Evolutionary conservation across 257 asterid genomes (phyloP).

Genomic region (Thymus quinquecostatus): DNA sequence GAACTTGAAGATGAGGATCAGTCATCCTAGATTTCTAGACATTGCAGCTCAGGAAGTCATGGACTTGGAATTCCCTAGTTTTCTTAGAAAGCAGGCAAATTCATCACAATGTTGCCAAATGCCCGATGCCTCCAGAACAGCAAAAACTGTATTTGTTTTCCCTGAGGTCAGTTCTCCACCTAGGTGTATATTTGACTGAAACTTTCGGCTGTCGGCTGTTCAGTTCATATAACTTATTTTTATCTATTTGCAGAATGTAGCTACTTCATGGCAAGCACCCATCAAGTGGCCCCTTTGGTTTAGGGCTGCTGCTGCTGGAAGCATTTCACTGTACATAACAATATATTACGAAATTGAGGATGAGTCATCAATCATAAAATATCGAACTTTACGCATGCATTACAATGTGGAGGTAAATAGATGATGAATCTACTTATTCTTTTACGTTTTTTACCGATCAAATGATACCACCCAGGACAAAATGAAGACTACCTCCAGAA

Average conservation of each 20-base stretch:
- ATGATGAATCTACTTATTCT: conserved; percentile 22
- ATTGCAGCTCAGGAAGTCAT: conserved; percentile 64
- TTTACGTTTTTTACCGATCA: not conserved
- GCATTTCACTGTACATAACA: conserved; percentile 59
- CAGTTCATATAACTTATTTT: conserved; percentile 25
- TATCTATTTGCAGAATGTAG: conserved; percentile 51
- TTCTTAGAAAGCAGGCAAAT: conserved; percentile 55
- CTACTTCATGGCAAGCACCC: conserved; percentile 59
- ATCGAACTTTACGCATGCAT: conserved; percentile 88
- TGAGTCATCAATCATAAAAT: conserved; percentile 59
- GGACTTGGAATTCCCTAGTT: conserved; percentile 72
- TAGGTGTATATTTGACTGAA: conserved; percentile 27
- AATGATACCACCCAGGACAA: not conserved
- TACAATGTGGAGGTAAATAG: conserved; percentile 69
- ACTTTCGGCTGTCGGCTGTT: conserved; percentile 2
- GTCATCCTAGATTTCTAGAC: conserved; percentile 76
- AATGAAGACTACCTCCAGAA: too few relatives aligned
- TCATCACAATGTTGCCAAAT: conserved; percentile 40
- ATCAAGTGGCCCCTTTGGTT: conserved; percentile 91
- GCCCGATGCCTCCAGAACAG: conserved; percentile 39
- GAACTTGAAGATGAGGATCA: conserved; percentile 91
- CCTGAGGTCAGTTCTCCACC: conserved; percentile 68
- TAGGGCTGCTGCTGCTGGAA: conserved; percentile 93
- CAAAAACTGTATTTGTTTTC: conserved; percentile 51
- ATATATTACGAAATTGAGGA: conserved; percentile 88